phyloP scores from a whole-genome alignment of 2,329 filamentous ascomycete genomes.

The Fusarium verticillioides region DNA sequence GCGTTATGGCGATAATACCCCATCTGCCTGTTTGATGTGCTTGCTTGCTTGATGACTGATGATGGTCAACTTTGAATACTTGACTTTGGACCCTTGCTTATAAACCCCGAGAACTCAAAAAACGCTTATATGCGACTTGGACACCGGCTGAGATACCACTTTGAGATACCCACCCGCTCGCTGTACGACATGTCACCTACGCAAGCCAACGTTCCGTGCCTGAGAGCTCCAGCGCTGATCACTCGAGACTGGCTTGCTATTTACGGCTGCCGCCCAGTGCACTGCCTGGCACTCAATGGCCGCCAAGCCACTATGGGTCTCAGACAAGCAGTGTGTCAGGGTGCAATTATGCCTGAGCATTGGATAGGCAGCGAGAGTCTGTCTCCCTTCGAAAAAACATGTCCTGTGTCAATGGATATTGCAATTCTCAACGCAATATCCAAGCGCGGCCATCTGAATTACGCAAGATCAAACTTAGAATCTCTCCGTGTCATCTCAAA shows the following conservation, averaged over 20 bases:
- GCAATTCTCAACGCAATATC: neutral
- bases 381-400: neutral
- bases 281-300: slow-evolving; percentile 18
- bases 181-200: slow-evolving; percentile 32
- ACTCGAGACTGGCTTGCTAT: slow-evolving; percentile 19
- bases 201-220: slow-evolving; percentile 29
- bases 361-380: slow-evolving; percentile 9
- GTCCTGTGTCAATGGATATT: neutral
- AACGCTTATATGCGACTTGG: neutral
- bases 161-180: neutral
- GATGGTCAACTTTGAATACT: slow-evolving; percentile 21
- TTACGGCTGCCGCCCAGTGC: slow-evolving; percentile 24
- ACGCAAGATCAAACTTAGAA: neutral
- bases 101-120: slow-evolving; percentile 3
- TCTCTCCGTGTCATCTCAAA: neutral
- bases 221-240: slow-evolving; percentile 17
- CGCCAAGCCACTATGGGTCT: slow-evolving; percentile 36
- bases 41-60: slow-evolving; percentile 32
- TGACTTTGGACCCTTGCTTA: slow-evolving; percentile 1
- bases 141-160: neutral
- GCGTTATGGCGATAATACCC: slow-evolving; percentile 11
- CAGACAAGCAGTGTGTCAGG: slow-evolving; percentile 18
- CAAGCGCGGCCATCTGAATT: slow-evolving; percentile 3
- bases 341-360: slow-evolving; percentile 19
- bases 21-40: slow-evolving; percentile 20